phyloP scores from a whole-genome alignment of 768 basidiomycete species.

The Boletus rubroflammeus region DNA sequence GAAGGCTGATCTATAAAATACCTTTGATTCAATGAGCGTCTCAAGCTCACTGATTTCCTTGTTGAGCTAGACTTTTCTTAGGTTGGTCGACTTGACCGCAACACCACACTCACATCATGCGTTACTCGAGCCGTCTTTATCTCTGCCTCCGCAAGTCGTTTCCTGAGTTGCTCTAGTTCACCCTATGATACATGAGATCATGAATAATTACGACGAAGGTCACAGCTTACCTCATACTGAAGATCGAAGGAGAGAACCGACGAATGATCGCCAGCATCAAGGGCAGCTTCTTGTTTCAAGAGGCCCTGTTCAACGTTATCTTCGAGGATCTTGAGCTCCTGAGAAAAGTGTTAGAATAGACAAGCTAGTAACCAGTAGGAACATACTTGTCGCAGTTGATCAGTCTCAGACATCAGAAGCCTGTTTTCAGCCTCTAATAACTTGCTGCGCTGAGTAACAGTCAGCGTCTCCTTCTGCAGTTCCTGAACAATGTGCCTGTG shows the following conservation, averaged over 20 bases:
- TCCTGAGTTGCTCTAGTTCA: conserved; percentile 68
- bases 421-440: conserved; percentile 77
- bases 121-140: conserved; percentile 69
- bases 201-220: neutral
- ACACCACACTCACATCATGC: conserved; percentile 54
- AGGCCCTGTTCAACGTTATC: conserved; percentile 65
- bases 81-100: neutral
- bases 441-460: conserved; percentile 59
- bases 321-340: conserved; percentile 79
- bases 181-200: conserved; percentile 34
- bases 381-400: conserved; percentile 69
- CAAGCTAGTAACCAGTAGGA: neutral
- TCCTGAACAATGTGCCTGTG: conserved; percentile 82
- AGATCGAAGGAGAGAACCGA: conserved; percentile 26
- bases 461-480: conserved; percentile 75
- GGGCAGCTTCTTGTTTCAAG: conserved; percentile 45
- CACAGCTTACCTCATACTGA: conserved; percentile 51
- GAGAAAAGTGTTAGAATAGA: neutral
- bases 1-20: conserved; percentile 26
- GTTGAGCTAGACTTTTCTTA: conserved; percentile 54
- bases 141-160: conserved; percentile 64
- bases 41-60: conserved; percentile 93
- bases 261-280: conserved; percentile 23
- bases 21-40: conserved; percentile 91
- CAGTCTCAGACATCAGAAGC: conserved; percentile 49